Base-by-base conservation (phyloP, 495 filamentous ascomycete species). In the Sabuloglossum arenarium region DNA sequence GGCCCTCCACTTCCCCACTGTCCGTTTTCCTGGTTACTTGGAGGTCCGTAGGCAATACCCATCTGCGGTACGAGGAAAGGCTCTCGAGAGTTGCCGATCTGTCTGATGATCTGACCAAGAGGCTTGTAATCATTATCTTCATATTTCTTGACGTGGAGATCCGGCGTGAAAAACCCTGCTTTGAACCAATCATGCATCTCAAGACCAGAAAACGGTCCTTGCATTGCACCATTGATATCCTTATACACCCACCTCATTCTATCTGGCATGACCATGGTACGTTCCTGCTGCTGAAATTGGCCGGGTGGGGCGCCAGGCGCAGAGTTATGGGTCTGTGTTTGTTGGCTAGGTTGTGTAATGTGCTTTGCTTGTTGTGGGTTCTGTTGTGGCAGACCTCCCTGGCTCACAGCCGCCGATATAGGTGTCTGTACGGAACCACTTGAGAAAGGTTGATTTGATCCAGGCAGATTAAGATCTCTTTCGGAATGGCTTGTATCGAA, bases 151-250 rank as follows among this genome's bases (percentile, higher is more conserved):
- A 98, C 90, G 49, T 89, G 80, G 29, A 98, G 75, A 58, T 98
- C 90, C 0, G 88, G 79, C 10, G 87, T 91, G 69, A 98, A 98
- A 72, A 96, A 98, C 46, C 88, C 88, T 49, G 87, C 93, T 68
- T 96, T 95, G 70, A 94, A 98, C 91, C 91, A 98, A 62, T 98
- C 91, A 63, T 98, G 89, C 91, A 98, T 98, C 67, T 97, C 91
- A 50, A 98, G 73, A 3, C 91, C 91, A 39, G 86, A 93, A 73
- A 88, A 98, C 4, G 91, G 91, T 0, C 91, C 91, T 67, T 97
- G 91, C 32, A 85, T 81, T 47, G 82, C 80, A 42, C 90, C 88
- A 65, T 90, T 84, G 3, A 93, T 91, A 66, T 98, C 91, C 30
- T 89, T 80, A 63, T 98, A 98, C 29, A 94, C 90, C 91, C 91